A percentile compares a stretch with the other conserved stretches of the same genome.
These are phyloP conservation scores for Peronospora belbahrii DNA, from an alignment of 352 stramenopile genomes.

Conservation along the genomic window DNA sequence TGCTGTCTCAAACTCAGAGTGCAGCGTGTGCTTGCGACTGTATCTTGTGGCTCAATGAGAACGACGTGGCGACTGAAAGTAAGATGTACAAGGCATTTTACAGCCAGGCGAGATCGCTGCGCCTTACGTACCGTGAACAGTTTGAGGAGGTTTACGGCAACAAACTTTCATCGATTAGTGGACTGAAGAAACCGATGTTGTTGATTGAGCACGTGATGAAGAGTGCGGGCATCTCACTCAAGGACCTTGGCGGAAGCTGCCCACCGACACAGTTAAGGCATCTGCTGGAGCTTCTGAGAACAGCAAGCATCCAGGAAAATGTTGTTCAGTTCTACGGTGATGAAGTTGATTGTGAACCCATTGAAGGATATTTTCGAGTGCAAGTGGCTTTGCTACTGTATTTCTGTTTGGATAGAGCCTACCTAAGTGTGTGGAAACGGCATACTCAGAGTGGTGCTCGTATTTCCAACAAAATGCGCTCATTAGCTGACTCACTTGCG, in stretches of 20 bases:
- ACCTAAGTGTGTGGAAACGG: slow-evolving; percentile 43
- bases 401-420: slow-evolving; percentile 68
- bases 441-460: slow-evolving; percentile 41
- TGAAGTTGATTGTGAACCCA: slow-evolving; percentile 55
- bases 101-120: slow-evolving; percentile 40
- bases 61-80: slow-evolving; percentile 36
- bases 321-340: slow-evolving; percentile 53
- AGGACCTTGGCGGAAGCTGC: slow-evolving; percentile 35
- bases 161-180: slow-evolving; percentile 30
- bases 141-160: slow-evolving; percentile 65
- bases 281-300: slow-evolving; percentile 44
- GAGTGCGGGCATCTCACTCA: slow-evolving; percentile 37
- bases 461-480: slow-evolving; percentile 56
- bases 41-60: slow-evolving; percentile 59
- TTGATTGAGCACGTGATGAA: slow-evolving; percentile 76
- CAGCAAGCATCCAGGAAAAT: slow-evolving; percentile 41
- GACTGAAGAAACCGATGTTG: slow-evolving; percentile 42
- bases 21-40: slow-evolving; percentile 48
- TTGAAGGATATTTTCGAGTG: slow-evolving; percentile 73
- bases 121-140: slow-evolving; percentile 47
- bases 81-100: slow-evolving; percentile 63
- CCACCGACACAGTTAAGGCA: slow-evolving; percentile 44
- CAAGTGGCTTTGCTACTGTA: slow-evolving; percentile 68
- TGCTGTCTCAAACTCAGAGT: slow-evolving; percentile 58
- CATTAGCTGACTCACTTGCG: slow-evolving; percentile 59